Conservation (phyloP, 768 basidiomycete genomes). For the Boletus subparvulus region DNA sequence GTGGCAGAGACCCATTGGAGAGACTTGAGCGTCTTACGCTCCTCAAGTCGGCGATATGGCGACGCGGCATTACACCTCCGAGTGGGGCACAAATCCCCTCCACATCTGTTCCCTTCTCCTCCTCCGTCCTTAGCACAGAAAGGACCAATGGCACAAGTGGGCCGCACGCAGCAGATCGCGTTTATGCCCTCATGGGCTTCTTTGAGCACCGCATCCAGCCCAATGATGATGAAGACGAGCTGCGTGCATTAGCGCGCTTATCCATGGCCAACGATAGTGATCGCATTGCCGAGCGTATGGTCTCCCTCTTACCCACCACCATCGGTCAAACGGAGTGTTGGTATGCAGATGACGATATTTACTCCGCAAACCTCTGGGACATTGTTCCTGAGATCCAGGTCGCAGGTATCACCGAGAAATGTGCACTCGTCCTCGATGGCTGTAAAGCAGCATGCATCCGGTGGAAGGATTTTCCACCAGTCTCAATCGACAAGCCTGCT, state of each 20-base stretch:
- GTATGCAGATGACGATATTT: slow-evolving; percentile 20
- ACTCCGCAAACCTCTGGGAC: slow-evolving; percentile 19
- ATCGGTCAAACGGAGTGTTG: slow-evolving; percentile 7
- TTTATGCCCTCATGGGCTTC: slow-evolving; percentile 25
- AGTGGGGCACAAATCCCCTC: background rate
- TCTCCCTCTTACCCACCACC: slow-evolving; percentile 14
- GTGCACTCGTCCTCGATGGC: no score
- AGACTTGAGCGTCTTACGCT: no score
- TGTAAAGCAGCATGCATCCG: no score
- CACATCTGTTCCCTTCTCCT: no score
- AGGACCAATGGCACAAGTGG: background rate
- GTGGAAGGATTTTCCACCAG: slow-evolving; percentile 20
- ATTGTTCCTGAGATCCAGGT: slow-evolving; percentile 17
- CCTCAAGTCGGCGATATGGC: no score
- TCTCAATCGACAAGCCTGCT: slow-evolving; percentile 5
- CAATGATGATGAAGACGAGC: slow-evolving; percentile 8
- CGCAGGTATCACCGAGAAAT: no score
- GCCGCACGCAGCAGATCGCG: slow-evolving; percentile 15
- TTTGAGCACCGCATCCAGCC: slow-evolving; percentile 23
- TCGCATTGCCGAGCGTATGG: slow-evolving; percentile 23
- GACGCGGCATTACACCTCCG: background rate
- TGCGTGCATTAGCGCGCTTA: slow-evolving; percentile 17
- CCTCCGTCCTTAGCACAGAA: background rate
- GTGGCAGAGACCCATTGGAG: slow-evolving; percentile 21
- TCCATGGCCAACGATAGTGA: slow-evolving; percentile 27